Evolutionary conservation across 1,284 basidiomycete genomes (phyloP).

Genomic region (Ganoderma lucidum): DNA sequence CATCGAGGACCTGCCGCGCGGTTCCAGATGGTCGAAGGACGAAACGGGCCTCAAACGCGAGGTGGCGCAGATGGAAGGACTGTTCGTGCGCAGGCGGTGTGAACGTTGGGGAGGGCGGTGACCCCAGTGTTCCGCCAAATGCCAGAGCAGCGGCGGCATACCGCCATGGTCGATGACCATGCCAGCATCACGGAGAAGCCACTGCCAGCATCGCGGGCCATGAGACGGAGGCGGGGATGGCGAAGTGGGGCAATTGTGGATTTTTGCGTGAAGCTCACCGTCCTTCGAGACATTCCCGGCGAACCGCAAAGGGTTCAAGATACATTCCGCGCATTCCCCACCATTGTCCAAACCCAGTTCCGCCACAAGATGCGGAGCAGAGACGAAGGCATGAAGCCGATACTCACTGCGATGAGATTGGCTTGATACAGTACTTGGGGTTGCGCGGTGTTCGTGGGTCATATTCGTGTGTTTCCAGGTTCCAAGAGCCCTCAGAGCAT

Average conservation of each 20-base stretch:
- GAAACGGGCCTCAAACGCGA: constrained; percentile 1
- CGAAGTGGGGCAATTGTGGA: background rate
- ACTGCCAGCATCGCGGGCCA: background rate
- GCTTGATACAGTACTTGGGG: constrained; percentile 9
- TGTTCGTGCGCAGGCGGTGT: constrained; percentile 6
- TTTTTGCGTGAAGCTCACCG: background rate
- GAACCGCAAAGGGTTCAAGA: background rate
- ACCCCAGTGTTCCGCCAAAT: background rate
- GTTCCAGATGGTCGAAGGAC: background rate
- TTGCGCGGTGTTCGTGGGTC: constrained; percentile 13
- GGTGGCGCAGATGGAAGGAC: background rate
- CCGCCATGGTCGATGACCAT: background rate
- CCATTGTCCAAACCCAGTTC: background rate
- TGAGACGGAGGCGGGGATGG: background rate
- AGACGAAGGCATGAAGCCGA: background rate
- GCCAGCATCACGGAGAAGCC: background rate
- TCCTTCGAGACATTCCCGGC: background rate
- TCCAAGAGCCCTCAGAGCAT: constrained; percentile 7
- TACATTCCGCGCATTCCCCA: background rate
- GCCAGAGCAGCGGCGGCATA: background rate
- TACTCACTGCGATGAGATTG: constrained; percentile 21
- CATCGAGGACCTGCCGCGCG: background rate
- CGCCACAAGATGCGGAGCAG: background rate
- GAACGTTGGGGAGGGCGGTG: constrained; percentile 1
- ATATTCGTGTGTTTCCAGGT: constrained; percentile 5